These are phyloP conservation scores for Calonectria pteridis DNA, from an alignment of 2,329 filamentous ascomycete species.

Conservation along the genomic window DNA sequence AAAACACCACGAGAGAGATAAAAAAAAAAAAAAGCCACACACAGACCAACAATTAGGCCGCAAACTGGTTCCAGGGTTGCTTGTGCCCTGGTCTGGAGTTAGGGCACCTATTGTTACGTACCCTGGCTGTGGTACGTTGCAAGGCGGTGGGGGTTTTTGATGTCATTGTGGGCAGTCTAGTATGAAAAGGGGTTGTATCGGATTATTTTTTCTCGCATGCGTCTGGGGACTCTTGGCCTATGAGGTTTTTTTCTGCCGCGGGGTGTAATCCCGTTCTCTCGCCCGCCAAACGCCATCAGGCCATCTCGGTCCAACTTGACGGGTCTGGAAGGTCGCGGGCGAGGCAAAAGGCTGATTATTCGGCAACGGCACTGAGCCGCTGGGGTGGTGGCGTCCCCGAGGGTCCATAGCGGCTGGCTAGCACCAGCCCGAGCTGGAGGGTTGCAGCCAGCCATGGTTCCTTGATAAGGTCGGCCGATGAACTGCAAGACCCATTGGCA, in stretches of 20 bases:
- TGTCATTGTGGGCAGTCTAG: slow-evolving; percentile 31
- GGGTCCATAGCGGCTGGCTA: background rate
- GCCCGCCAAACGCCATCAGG: background rate
- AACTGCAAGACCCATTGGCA: slow-evolving; percentile 12
- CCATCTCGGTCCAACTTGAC: background rate
- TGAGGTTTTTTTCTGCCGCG: background rate
- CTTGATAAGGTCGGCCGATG: background rate
- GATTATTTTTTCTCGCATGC: background rate
- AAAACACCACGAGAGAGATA: background rate
- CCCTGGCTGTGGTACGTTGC: slow-evolving; percentile 22
- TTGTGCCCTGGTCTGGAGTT: slow-evolving; percentile 13
- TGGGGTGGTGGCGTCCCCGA: background rate
- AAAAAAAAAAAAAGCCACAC: slow-evolving; percentile 1
- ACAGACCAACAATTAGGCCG: slow-evolving; percentile 21
- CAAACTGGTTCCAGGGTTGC: background rate
- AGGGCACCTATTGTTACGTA: slow-evolving; percentile 13
- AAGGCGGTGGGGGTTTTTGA: slow-evolving; percentile 14
- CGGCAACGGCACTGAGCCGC: background rate
- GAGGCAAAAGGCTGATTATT: background rate
- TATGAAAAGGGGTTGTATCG: slow-evolving; percentile 10
- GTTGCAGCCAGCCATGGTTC: background rate
- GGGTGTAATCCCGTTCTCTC: background rate
- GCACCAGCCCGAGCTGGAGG: background rate
- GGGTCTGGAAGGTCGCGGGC: background rate
- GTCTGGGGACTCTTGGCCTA: background rate